Evolutionary conservation across 192 early-diverging fungal species (phyloP), one percentile per base, ranked within the genome.

Genomic region (Fimicolochytrium jonesii): DNA sequence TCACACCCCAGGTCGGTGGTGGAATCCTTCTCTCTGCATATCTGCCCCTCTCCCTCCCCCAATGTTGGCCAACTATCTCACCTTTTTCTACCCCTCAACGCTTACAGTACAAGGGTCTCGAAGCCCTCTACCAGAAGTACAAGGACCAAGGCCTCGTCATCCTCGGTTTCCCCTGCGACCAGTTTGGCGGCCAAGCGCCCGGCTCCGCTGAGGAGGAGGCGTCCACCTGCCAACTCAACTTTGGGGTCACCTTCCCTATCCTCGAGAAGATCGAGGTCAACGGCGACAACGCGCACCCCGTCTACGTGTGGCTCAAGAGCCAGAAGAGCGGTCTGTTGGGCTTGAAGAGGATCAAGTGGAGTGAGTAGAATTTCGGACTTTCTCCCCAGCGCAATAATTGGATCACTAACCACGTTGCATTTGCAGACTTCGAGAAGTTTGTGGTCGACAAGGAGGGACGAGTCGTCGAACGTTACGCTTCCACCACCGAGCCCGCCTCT

Each of bases 201-300:
- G 34, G 33, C 6, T 33, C 61, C 18, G 56, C 25, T 32, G 70
- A 71, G 4, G 74, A 81, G 44, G 85, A 87, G 44, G 67, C 70
- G 11, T 54, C 63, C 23, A 69, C 72, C 53, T 93, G 92, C 73
- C 67, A 77, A 61, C 41, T 71, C 25, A 92, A 80, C 69, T 92
- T 85, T 55, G 86, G 85, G 31, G 90, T 95, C 10, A 72, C 78
- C 1, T 98, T 96, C 81, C 89, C 91, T n/a, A 78, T 96, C 58
- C 84, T 89, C 70, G 84, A 86, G 50, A 94, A 94, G 71, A 69
- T 92, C 33, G 86, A 94, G 58, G 93, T 82, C 23, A 84, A 84
- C 62, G 82, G 82, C 20, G 53, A 68, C 32, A 39, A 70, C 37
- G 70, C 47, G n/a, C 58, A 74, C 45, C 75, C 76, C 2, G 20